Percentiles rank a stretch among this genome's conserved stretches.
These are phyloP conservation scores for Cytospora mali DNA, from an alignment of 2,329 filamentous ascomycete species.

Conservation along the genomic window DNA sequence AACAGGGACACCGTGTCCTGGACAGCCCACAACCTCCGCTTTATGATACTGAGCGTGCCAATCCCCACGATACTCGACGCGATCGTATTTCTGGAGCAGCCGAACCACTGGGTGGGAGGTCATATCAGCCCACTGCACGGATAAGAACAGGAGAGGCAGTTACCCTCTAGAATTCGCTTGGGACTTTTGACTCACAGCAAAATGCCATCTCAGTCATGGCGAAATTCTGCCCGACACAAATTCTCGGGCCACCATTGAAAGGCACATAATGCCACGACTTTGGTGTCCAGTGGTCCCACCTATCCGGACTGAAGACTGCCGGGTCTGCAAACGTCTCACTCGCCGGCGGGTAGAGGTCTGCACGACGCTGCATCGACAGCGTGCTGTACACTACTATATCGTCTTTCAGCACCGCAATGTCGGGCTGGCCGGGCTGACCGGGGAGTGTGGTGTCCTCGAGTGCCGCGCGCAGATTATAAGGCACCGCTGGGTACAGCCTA, in stretches of 20 bases:
- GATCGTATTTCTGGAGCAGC: slow-evolving; percentile 63
- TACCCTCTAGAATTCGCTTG: slow-evolving; percentile 37
- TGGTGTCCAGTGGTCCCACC: slow-evolving; percentile 37
- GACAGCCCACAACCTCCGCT: slow-evolving; percentile 48
- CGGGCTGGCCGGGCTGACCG: slow-evolving; percentile 30
- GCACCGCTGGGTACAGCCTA: slow-evolving; percentile 35
- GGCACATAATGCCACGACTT: slow-evolving; percentile 41
- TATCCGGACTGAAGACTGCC: slow-evolving; percentile 35
- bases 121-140: slow-evolving; percentile 36
- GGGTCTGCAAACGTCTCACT: slow-evolving; percentile 34
- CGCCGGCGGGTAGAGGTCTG: slow-evolving; percentile 35
- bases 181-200: slow-evolving; percentile 38
- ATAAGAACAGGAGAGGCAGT: not conserved
- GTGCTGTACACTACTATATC: slow-evolving; percentile 34
- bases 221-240: slow-evolving; percentile 63
- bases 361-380: slow-evolving; percentile 36
- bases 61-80: slow-evolving; percentile 51
- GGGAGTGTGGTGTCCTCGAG: slow-evolving; percentile 34
- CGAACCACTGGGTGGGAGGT: slow-evolving; percentile 42
- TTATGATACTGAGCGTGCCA: slow-evolving; percentile 49
- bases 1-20: slow-evolving; percentile 46
- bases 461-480: slow-evolving; percentile 35
- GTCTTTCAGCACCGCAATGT: slow-evolving; percentile 33
- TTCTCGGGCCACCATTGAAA: slow-evolving; percentile 44
- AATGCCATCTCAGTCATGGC: slow-evolving; percentile 61